These are phyloP conservation scores for Colletotrichum truncatum DNA, from an alignment of 2,329 filamentous ascomycete species.

Conservation along the genomic window DNA sequence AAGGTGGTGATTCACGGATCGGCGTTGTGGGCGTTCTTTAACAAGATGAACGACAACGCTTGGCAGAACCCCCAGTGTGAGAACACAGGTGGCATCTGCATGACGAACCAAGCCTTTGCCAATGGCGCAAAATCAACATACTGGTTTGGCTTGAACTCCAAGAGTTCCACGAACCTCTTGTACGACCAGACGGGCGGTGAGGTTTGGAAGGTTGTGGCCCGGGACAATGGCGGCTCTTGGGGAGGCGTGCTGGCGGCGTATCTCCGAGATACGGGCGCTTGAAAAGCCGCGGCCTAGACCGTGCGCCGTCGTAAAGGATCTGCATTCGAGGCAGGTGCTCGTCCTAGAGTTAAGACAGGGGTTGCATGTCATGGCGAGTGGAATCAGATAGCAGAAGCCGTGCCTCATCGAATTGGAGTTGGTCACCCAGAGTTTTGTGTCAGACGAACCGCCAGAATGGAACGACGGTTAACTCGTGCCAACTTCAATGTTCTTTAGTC, in stretches of 20 bases:
- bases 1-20: slow-evolving; percentile 43
- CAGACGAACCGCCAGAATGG: slow-evolving; percentile 23
- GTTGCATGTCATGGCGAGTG: slow-evolving; percentile 13
- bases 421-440: background rate
- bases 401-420: background rate
- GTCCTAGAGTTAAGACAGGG: slow-evolving; percentile 7
- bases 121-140: slow-evolving; percentile 35
- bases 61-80: slow-evolving; percentile 35
- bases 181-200: slow-evolving; percentile 35
- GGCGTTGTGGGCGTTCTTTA: slow-evolving; percentile 46
- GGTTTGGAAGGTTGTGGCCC: slow-evolving; percentile 28
- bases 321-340: background rate
- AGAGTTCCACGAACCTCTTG: slow-evolving; percentile 39
- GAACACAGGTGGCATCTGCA: slow-evolving; percentile 36
- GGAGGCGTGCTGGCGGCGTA: slow-evolving; percentile 42
- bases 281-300: slow-evolving; percentile 1
- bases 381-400: background rate
- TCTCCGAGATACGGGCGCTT: slow-evolving; percentile 32
- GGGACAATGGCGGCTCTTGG: slow-evolving; percentile 38
- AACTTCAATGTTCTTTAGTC: background rate
- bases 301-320: background rate
- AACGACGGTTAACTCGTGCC: background rate
- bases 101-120: slow-evolving; percentile 35
- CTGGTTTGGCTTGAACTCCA: slow-evolving; percentile 40
- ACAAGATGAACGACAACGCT: slow-evolving; percentile 38